Percentiles rank a stretch among this genome's conserved stretches.
phyloP scores from a whole-genome alignment of 1,284 basidiomycete genomes.

The Rhodotorula glutinis region DNA sequence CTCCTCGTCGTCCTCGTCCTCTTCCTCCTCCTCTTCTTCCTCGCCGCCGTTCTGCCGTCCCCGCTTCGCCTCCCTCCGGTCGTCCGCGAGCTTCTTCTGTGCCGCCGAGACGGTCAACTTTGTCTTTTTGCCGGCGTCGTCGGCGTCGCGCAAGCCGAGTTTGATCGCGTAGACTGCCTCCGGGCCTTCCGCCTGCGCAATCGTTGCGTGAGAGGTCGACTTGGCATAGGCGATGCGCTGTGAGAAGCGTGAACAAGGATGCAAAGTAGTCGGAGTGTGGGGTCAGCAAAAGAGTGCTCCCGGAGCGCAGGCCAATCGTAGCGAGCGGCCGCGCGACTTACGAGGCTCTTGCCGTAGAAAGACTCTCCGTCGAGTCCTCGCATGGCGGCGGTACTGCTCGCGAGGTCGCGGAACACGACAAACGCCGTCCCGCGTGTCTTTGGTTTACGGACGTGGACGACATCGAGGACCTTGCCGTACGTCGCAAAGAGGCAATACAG shows the following conservation, averaged over 20 bases:
- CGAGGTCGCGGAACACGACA: conserved; percentile 86
- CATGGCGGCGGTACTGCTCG: conserved; percentile 83
- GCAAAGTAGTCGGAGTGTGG: not conserved
- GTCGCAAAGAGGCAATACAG: conserved; percentile 87
- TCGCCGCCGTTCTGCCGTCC: conserved; percentile 33
- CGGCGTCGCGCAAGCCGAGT: conserved; percentile 39
- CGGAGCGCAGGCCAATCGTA: too few relatives aligned
- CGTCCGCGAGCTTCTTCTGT: conserved; percentile 36
- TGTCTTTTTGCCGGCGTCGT: conserved; percentile 12
- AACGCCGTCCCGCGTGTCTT: conserved; percentile 95
- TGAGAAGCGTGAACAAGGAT: not conserved
- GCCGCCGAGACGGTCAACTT: conserved; percentile 43
- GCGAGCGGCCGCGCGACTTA: too few relatives aligned
- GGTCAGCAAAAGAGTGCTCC: not conserved
- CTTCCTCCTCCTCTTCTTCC: conserved; percentile 31
- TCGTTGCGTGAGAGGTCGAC: conserved; percentile 41
- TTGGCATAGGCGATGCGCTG: conserved; percentile 42
- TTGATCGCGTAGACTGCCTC: conserved; percentile 45
- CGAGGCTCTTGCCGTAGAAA: conserved; percentile 89
- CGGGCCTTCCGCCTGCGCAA: conserved; percentile 40
- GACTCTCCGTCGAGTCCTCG: conserved; percentile 82
- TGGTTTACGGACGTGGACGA: conserved; percentile 82
- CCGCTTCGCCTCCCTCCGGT: conserved; percentile 27
- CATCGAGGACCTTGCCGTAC: conserved; percentile 88
- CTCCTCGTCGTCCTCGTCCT: conserved; percentile 31